These are phyloP conservation scores for Naganishia vishniacii DNA, from an alignment of 768 basidiomycete genomes.

Conservation along the genomic window DNA sequence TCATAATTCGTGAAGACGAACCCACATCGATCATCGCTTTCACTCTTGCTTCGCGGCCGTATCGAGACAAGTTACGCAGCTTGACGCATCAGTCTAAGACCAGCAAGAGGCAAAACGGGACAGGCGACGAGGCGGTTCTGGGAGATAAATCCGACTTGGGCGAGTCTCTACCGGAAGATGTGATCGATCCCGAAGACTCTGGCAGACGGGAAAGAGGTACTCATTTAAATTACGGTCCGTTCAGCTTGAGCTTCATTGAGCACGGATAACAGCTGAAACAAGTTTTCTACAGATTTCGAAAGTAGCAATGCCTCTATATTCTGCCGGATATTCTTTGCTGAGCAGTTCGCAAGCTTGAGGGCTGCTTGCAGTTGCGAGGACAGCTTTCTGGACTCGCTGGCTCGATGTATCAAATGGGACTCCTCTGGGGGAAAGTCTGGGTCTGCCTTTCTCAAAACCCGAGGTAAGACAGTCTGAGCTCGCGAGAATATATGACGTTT, in stretches of 20 bases:
- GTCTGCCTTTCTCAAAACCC: slow-evolving; percentile 90
- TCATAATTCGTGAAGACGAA: slow-evolving; percentile 92
- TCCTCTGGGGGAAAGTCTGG: slow-evolving; percentile 93
- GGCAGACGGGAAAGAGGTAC: slow-evolving; percentile 37
- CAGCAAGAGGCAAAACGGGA: slow-evolving; percentile 5
- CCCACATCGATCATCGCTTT: slow-evolving; percentile 97
- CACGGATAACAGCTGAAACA: background rate
- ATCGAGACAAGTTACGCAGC: slow-evolving; percentile 45
- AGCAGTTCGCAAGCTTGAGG: slow-evolving; percentile 90
- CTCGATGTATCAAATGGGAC: slow-evolving; percentile 93
- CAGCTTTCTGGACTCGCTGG: slow-evolving; percentile 86
- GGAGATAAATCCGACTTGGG: slow-evolving; percentile 74
- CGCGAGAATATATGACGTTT: background rate
- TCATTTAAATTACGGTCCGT: slow-evolving; percentile 48
- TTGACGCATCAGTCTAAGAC: slow-evolving; percentile 29
- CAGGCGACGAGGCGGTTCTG: background rate
- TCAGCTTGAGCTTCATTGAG: background rate
- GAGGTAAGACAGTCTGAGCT: slow-evolving; percentile 56
- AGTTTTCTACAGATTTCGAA: slow-evolving; percentile 56
- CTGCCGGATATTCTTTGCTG: slow-evolving; percentile 89
- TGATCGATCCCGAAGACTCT: slow-evolving; percentile 40
- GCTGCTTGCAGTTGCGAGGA: slow-evolving; percentile 89
- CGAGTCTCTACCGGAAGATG: slow-evolving; percentile 72
- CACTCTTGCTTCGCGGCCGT: slow-evolving; percentile 57
- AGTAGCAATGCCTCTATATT: slow-evolving; percentile 84